Conservation (phyloP, 2,329 filamentous ascomycete genomes). For the Cytospora paraplurivora region DNA sequence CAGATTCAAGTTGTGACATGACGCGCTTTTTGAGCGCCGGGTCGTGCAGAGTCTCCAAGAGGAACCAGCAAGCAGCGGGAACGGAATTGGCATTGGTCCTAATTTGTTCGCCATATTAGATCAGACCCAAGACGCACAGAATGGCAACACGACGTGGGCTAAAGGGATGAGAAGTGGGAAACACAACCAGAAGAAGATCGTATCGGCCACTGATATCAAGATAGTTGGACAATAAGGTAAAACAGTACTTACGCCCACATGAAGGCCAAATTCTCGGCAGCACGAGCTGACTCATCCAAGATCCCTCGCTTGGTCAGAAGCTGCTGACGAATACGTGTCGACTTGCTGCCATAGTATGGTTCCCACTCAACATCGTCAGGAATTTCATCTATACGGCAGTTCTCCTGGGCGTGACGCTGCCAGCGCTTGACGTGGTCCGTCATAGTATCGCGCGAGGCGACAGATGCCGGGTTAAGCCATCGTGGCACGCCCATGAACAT, state of each 20-base stretch:
- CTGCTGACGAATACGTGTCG: constrained; percentile 10
- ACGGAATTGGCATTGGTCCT: constrained; percentile 12
- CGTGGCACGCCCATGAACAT: constrained; percentile 33
- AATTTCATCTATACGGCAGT: constrained; percentile 29
- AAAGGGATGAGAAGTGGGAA: background rate
- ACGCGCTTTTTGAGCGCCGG: constrained; percentile 4
- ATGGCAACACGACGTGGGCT: background rate
- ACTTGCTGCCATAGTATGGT: constrained; percentile 32
- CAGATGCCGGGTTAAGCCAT: constrained; percentile 33
- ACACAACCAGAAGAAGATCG: too few relatives aligned
- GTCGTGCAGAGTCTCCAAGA: background rate
- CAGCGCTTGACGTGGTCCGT: constrained; percentile 33
- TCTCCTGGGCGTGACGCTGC: constrained; percentile 32
- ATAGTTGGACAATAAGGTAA: background rate
- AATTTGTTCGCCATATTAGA: background rate
- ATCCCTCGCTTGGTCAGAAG: constrained; percentile 6
- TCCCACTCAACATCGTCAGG: constrained; percentile 34
- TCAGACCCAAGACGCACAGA: background rate
- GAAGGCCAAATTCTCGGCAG: constrained; percentile 9
- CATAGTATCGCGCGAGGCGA: constrained; percentile 32
- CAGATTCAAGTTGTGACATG: constrained; percentile 5
- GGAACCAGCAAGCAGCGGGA: constrained; percentile 6
- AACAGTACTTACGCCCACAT: constrained; percentile 7
- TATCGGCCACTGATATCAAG: background rate
- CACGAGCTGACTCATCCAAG: constrained; percentile 4